Evolutionary conservation across 2,329 filamentous ascomycete genomes (phyloP).

Genomic region (Hypoxylon sp.): DNA sequence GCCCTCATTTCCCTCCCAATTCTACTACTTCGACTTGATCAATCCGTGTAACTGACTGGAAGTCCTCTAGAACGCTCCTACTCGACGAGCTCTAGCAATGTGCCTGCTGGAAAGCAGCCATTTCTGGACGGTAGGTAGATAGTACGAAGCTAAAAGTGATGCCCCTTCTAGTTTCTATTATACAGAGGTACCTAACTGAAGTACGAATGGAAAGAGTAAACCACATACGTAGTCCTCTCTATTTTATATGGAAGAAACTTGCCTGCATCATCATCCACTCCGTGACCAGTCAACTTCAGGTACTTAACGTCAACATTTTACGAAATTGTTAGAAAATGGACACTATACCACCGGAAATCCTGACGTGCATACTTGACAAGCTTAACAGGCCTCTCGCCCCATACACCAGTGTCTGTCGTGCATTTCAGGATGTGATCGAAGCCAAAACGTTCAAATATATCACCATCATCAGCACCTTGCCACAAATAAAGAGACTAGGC

Average conservation of each 20-base stretch:
- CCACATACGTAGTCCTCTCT: background rate
- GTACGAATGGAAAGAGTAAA: background rate
- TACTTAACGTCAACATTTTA: background rate
- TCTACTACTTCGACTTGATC: background rate
- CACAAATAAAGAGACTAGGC: background rate
- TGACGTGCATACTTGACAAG: conserved; percentile 8
- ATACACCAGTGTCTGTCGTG: conserved; percentile 10
- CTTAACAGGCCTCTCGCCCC: conserved; percentile 6
- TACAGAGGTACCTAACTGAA: background rate
- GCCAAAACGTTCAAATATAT: conserved; percentile 13
- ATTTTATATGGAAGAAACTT: background rate
- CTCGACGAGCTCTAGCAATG: background rate
- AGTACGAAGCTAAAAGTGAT: background rate
- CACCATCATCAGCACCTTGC: background rate
- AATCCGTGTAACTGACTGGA: background rate
- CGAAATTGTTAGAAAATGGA: conserved; percentile 21
- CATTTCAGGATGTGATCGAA: conserved; percentile 12
- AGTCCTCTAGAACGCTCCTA: background rate
- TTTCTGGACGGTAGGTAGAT: background rate
- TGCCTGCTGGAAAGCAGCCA: background rate
- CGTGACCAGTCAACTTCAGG: background rate
- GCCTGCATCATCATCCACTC: background rate
- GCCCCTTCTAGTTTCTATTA: background rate
- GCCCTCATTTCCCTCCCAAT: background rate
- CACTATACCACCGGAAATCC: conserved; percentile 16